phyloP scores from a whole-genome alignment of 2,329 filamentous ascomycete genomes.

The Colletotrichum sansevieriae region DNA sequence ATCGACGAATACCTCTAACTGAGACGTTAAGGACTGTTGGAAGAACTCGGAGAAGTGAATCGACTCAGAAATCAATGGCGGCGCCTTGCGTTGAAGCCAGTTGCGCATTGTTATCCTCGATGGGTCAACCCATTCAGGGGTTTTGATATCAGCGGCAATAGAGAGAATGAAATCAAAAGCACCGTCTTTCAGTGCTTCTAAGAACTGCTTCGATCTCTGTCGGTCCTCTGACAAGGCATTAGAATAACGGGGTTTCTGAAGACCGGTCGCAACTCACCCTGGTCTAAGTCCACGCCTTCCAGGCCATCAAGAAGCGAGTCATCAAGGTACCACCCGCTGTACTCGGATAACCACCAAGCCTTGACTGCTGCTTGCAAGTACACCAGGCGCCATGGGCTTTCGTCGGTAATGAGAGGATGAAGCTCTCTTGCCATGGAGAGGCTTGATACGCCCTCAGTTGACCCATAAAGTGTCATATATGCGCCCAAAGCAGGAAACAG shows the following conservation, averaged over 20 bases:
- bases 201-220: constrained; percentile 78
- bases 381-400: constrained; percentile 77
- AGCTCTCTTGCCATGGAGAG: constrained; percentile 78
- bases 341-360: constrained; percentile 92
- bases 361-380: constrained; percentile 84
- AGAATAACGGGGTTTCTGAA: neutral
- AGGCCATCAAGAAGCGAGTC: constrained; percentile 58
- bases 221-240: constrained; percentile 68
- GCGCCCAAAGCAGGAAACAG: constrained; percentile 84
- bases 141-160: constrained; percentile 83
- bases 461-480: constrained; percentile 83
- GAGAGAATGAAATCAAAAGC: constrained; percentile 93
- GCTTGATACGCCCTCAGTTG: constrained; percentile 77
- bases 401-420: constrained; percentile 76
- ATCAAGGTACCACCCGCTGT: constrained; percentile 90
- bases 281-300: constrained; percentile 71
- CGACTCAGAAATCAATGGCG: constrained; percentile 75
- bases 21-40: constrained; percentile 79
- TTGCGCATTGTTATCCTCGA: constrained; percentile 85
- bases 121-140: constrained; percentile 88
- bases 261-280: constrained; percentile 53
- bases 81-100: constrained; percentile 85
- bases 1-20: constrained; percentile 89
- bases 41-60: constrained; percentile 80
- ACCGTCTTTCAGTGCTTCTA: constrained; percentile 85